These are phyloP conservation scores for Gnomoniopsis smithogilvyi DNA, from an alignment of 2,329 filamentous ascomycete genomes.

Conservation along the genomic window DNA sequence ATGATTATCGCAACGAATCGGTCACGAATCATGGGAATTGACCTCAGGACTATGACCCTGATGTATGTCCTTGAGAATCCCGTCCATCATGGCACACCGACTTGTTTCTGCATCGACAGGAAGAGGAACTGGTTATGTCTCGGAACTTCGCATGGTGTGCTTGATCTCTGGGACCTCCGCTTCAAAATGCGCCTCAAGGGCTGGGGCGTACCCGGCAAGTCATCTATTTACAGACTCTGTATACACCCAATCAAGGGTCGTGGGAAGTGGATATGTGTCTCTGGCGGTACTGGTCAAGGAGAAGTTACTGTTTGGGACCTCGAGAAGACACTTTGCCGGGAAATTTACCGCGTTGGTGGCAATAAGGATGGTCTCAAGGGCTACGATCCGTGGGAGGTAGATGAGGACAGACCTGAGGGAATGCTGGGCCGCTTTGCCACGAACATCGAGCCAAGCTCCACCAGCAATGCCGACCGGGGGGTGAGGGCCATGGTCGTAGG, in stretches of 20 bases:
- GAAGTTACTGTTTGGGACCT: conserved; percentile 96
- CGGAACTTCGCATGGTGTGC: conserved; percentile 87
- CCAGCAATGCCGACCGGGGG: conserved; percentile 58
- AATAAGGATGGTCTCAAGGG: conserved; percentile 58
- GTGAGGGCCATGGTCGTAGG: conserved; percentile 73
- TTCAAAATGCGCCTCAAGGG: conserved; percentile 84
- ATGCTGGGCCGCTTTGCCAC: conserved; percentile 85
- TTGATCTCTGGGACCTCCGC: conserved; percentile 95
- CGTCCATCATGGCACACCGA: conserved; percentile 86
- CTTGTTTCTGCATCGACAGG: conserved; percentile 84
- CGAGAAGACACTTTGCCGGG: conserved; percentile 82
- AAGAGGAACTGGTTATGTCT: conserved; percentile 87
- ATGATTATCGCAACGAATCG: conserved; percentile 83
- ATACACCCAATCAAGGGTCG: conserved; percentile 77
- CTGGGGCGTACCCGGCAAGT: conserved; percentile 82
- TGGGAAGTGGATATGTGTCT: conserved; percentile 82
- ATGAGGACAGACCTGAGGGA: conserved; percentile 82
- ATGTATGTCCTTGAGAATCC: conserved; percentile 82
- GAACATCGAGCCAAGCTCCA: conserved; percentile 60
- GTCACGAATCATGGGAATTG: conserved; percentile 78
- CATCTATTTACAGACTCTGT: conserved; percentile 74
- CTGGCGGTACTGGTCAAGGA: conserved; percentile 80
- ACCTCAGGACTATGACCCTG: conserved; percentile 81
- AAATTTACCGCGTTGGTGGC: conserved; percentile 75
- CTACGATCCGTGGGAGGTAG: conserved; percentile 84